These are phyloP conservation scores for Parietichytrium sp. DNA, from an alignment of 108 stramenopile genomes.

Conservation along the genomic window DNA sequence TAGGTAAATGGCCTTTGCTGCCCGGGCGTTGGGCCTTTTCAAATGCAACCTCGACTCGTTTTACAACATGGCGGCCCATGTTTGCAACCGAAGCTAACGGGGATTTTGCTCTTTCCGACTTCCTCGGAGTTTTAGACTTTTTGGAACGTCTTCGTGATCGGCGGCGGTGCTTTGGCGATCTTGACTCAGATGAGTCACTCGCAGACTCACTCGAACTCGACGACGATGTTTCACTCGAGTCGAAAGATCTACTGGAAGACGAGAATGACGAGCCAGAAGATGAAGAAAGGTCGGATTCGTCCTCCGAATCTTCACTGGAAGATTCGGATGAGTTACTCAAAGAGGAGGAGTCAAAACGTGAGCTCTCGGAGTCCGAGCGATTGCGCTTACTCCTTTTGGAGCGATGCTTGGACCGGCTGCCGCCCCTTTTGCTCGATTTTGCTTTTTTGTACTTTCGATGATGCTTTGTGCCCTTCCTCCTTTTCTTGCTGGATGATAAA, in stretches of 20 bases:
- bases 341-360: neutral
- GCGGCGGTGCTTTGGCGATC: too few relatives aligned
- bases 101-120: neutral
- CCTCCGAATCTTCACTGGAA: neutral
- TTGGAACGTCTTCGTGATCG: too few relatives aligned
- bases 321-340: neutral
- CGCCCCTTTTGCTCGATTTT: neutral
- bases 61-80: constrained; percentile 15
- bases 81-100: too few relatives aligned
- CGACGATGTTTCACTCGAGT: neutral
- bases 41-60: neutral
- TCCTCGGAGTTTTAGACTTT: neutral
- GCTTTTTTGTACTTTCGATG: too few relatives aligned
- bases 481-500: too few relatives aligned
- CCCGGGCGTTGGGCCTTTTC: neutral
- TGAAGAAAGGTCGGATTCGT: neutral
- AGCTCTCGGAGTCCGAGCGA: too few relatives aligned
- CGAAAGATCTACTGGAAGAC: neutral
- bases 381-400: too few relatives aligned
- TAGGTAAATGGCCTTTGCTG: neutral
- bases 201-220: neutral
- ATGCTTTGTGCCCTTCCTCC: too few relatives aligned
- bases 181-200: too few relatives aligned
- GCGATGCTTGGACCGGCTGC: neutral
- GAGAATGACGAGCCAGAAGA: neutral